Base-by-base conservation (phyloP, 2,329 filamentous ascomycete species). In the Neurospora crassa region DNA sequence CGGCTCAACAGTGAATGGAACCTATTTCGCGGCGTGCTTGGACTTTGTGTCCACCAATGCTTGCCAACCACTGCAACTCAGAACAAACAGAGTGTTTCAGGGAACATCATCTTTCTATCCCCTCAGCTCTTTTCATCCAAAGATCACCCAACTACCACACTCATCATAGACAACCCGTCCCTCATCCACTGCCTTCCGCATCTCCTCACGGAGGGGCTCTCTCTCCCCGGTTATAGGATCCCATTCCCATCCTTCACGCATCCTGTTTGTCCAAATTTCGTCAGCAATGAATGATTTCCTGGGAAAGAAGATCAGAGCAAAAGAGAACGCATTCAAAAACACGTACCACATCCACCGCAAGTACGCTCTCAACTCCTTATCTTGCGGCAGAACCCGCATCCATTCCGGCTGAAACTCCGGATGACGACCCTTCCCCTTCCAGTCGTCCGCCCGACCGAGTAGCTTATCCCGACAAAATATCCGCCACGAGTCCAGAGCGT, bases 311-410 rank as follows among this genome's bases (percentile, higher is more conserved):
- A 63, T 5, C 16, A 37, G 34, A 37, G 14, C 16, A 63, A 37
- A 34, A 29, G 24, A 29, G 29, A 29, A 59, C 0, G 14, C 16
- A 7, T 16, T 6, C 20, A 16, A 42, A 10, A 8, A 41, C 40
- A 74, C 73, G 10, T 71, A 75, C 75, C 94, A 97, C 88, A 94
- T 92, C 94, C 94, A 97, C 47, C 91, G 86, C 77, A 97, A 80
- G 81, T 90, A 97, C 0, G 93, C 93, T 63, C 92, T 86, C n/a
- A 97, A 82, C 80, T 97, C 94, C 81, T 97, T 97, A 80, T 97
- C 94, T 63, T 85, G 82, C 0, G 94, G 93, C 68, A 91, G 78
- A 0, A 97, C 93, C 3, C 92, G 87, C 86, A 94, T 96, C 94
- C 94, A 97, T 80, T 97, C 94, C 0, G 93, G 92, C 76, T 93